phyloP scores from a whole-genome alignment of 225 moss, liverwort and hornwort genomes.

The Bryoerythrophyllum caledonicum region DNA sequence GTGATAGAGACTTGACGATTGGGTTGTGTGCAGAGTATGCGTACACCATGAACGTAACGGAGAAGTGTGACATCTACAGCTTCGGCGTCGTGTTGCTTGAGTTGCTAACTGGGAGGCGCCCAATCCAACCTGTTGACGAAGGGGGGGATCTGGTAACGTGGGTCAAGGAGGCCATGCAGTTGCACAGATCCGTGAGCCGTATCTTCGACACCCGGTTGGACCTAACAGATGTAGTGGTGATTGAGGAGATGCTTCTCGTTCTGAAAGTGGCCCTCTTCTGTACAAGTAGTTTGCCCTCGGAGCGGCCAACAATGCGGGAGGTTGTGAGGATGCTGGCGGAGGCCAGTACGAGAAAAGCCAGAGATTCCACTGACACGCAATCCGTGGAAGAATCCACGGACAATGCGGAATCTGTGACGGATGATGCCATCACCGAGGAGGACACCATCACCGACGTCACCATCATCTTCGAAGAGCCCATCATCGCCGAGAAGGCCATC shows the following conservation, averaged over 20 bases:
- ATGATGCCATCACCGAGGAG: background rate
- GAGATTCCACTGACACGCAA: conserved; percentile 44
- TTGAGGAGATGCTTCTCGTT: conserved; percentile 65
- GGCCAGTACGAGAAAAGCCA: conserved; percentile 44
- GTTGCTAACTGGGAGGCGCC: conserved; percentile 58
- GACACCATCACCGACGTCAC: background rate
- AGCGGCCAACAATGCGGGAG: conserved; percentile 63
- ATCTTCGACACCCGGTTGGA: conserved; percentile 54
- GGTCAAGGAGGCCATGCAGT: conserved; percentile 53
- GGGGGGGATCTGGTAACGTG: conserved; percentile 61
- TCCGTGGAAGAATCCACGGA: conserved; percentile 15
- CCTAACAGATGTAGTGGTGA: conserved; percentile 42
- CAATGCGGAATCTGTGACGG: conserved; percentile 1
- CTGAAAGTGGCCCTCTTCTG: conserved; percentile 65
- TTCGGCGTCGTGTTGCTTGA: conserved; percentile 70
- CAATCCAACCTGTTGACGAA: conserved; percentile 52
- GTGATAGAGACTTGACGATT: background rate
- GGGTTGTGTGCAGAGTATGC: conserved; percentile 62
- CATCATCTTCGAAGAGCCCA: background rate
- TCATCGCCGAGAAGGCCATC: background rate
- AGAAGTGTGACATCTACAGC: conserved; percentile 73
- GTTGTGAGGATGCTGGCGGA: conserved; percentile 62
- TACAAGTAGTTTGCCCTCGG: conserved; percentile 36
- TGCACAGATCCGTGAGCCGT: conserved; percentile 37
- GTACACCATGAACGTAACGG: conserved; percentile 65